Percentiles rank a stretch among this genome's conserved stretches.
These are phyloP conservation scores for Dryas drummondii DNA, from an alignment of 306 rosid species.

Conservation along the genomic window DNA sequence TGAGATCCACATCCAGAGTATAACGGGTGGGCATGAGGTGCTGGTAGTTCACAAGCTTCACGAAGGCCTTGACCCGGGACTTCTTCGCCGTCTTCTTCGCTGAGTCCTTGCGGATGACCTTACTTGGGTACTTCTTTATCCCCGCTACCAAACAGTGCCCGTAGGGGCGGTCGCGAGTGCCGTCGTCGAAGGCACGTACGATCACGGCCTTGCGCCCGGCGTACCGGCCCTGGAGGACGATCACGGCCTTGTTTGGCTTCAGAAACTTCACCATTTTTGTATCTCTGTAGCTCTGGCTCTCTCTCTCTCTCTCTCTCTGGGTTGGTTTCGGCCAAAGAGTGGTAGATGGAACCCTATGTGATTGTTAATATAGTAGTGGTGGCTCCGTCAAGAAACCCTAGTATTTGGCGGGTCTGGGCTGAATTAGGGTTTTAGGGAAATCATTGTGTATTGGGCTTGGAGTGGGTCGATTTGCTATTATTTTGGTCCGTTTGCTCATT, in stretches of 20 bases:
- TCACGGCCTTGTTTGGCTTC: slow-evolving; percentile 47
- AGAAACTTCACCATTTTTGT: slow-evolving; percentile 44
- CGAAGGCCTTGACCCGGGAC: slow-evolving; percentile 47
- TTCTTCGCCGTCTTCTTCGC: slow-evolving; percentile 54
- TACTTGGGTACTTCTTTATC: slow-evolving; percentile 47
- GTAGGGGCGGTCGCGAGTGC: slow-evolving; percentile 48
- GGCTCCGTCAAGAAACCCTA: background rate
- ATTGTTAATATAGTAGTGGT: background rate
- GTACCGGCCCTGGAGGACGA: slow-evolving; percentile 50
- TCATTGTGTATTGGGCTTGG: background rate
- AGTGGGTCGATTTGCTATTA: background rate
- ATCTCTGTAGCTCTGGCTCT: background rate
- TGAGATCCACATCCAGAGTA: slow-evolving; percentile 51
- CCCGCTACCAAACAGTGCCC: slow-evolving; percentile 55
- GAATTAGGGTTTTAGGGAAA: background rate
- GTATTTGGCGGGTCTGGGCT: background rate
- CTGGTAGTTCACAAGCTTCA: slow-evolving; percentile 51
- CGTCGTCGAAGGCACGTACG: slow-evolving; percentile 46
- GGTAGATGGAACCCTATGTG: background rate
- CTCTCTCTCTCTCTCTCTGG: background rate
- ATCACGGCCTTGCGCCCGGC: slow-evolving; percentile 56
- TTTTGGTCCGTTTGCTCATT: too few species aligned
- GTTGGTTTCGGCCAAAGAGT: too few species aligned
- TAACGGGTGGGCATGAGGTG: slow-evolving; percentile 50
- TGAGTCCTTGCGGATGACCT: slow-evolving; percentile 48